Percentiles rank a stretch among this genome's conserved stretches.
Conservation (phyloP, 371 early-diverging fungal genomes). For the Batrachochytrium dendrobatidis region DNA sequence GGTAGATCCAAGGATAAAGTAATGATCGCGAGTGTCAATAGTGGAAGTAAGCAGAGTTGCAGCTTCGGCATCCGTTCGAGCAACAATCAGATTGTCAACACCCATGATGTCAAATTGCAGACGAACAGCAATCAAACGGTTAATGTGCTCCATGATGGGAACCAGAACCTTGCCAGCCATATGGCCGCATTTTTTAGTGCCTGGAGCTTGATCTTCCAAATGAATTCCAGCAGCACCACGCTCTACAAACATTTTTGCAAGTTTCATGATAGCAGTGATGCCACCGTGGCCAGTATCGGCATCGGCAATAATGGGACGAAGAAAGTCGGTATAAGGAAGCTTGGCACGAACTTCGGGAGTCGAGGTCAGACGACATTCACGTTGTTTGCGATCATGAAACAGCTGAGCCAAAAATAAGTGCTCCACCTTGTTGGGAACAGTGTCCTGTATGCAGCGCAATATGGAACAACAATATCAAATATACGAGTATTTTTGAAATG, state of each 20-base stretch:
- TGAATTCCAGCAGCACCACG: constrained; percentile 87
- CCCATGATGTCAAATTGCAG: constrained; percentile 98
- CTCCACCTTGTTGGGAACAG: constrained; percentile 97
- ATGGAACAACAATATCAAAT: not conserved
- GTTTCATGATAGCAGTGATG: constrained; percentile 85
- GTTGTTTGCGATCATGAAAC: constrained; percentile 97
- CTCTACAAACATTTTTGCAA: constrained; percentile 91
- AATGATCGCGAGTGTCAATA: constrained; percentile 95
- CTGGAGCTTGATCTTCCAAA: constrained; percentile 88
- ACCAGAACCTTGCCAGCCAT: constrained; percentile 98
- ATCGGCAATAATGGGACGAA: constrained; percentile 96
- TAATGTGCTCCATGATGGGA: constrained; percentile 94
- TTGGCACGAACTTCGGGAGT: constrained; percentile 62
- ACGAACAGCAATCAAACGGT: constrained; percentile 91
- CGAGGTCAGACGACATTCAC: constrained; percentile 74
- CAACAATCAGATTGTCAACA: constrained; percentile 87
- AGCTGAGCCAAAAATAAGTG: constrained; percentile 96
- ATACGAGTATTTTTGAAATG: too few species aligned
- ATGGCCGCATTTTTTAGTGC: constrained; percentile 98
- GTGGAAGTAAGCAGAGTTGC: constrained; percentile 92
- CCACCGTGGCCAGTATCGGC: constrained; percentile 97
- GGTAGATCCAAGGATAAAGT: constrained; percentile 88
- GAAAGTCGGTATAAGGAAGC: constrained; percentile 75
- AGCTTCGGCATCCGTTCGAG: constrained; percentile 97
- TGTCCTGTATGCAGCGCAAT: constrained; percentile 64